Evolutionary conservation across 2,329 filamentous ascomycete species (phyloP), one percentile per base, ranked within the genome.

Genomic region (Aspergillus sp.): DNA sequence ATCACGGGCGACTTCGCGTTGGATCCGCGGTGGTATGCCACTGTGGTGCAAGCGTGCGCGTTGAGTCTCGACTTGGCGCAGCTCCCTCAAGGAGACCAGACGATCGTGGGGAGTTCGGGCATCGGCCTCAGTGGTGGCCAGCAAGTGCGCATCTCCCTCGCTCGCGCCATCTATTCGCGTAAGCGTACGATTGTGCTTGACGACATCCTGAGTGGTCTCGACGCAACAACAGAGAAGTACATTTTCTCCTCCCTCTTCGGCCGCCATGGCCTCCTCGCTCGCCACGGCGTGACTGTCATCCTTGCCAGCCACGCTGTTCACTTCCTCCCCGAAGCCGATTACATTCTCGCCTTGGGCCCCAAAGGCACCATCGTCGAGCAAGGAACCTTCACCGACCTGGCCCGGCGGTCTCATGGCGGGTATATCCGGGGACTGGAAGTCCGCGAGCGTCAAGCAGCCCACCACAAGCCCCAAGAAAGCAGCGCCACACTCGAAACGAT

Each of bases 271-370:
- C 58, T 84, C 1, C 66, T 83, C 1, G 74, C 75, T 11, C 68
- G 65, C 13, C 65, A 70, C 17, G 70, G 72, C 0, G 71, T 71
- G 7, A 82, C 80, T 0, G 76, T 81, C 0, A 62, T 85, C 1
- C 65, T 85, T 3, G 75, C 77, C 0, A 81, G 80, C 0, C 78
- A 81, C 48, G 71, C 72, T 21, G 72, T 74, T 39, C 76, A 73
- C 72, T 47, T 75, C 30, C 70, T 75, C n/a, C 66, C 59, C 7
- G 64, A 73, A 54, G 71, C 77, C 17, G 80, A 85, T 41, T 71
- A 75, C 5, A 75, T 81, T n/a, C 68, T 81, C 13, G 72, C 71
- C 8, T 58, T 81, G 3, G 63, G 65, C 3, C 38, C 38, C 7
- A 54, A 70, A 21, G 75, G 76, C 3, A 54, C 60, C 3, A 62